phyloP scores from a whole-genome alignment of 805 yeast species.

The Candida odintsovae region DNA sequence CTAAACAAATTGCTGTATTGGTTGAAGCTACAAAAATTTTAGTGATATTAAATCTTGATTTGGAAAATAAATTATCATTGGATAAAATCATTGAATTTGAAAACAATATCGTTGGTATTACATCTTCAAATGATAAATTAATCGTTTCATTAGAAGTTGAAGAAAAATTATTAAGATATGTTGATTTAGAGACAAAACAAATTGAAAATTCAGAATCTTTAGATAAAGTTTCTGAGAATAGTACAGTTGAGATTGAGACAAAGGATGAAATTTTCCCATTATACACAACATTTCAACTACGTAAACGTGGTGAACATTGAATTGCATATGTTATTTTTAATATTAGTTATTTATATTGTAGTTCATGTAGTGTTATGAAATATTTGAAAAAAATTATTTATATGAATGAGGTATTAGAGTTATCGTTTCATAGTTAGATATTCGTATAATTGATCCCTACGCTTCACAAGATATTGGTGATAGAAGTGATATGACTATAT shows the following conservation, averaged over 20 bases:
- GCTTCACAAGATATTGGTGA: no score
- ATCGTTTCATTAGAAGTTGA: constrained; percentile 29
- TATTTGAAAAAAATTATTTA: no score
- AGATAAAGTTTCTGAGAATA: constrained; percentile 9
- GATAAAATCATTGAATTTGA: constrained; percentile 26
- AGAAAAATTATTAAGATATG: constrained; percentile 9
- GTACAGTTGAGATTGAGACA: constrained; percentile 17
- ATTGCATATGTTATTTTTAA: not conserved
- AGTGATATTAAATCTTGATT: constrained; percentile 24
- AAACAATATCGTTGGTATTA: constrained; percentile 26
- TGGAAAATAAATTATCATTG: constrained; percentile 18
- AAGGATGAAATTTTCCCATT: constrained; percentile 36
- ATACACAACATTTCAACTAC: constrained; percentile 44
- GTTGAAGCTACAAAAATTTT: constrained; percentile 47
- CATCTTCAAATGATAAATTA: constrained; percentile 29
- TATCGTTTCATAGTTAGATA: no score
- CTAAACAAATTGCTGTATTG: constrained; percentile 35
- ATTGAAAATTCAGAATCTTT: constrained; percentile 33
- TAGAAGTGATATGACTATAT: no score
- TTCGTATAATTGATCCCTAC: no score
- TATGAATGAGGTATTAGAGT: no score
- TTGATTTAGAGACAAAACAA: constrained; percentile 23
- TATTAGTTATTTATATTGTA: no score
- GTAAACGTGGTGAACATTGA: constrained; percentile 63
- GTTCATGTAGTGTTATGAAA: no score